A percentile compares a stretch with the other conserved stretches of the same genome.
These are phyloP conservation scores for Malbranchea zuffiana DNA, from an alignment of 2,329 filamentous ascomycete species.

Conservation along the genomic window DNA sequence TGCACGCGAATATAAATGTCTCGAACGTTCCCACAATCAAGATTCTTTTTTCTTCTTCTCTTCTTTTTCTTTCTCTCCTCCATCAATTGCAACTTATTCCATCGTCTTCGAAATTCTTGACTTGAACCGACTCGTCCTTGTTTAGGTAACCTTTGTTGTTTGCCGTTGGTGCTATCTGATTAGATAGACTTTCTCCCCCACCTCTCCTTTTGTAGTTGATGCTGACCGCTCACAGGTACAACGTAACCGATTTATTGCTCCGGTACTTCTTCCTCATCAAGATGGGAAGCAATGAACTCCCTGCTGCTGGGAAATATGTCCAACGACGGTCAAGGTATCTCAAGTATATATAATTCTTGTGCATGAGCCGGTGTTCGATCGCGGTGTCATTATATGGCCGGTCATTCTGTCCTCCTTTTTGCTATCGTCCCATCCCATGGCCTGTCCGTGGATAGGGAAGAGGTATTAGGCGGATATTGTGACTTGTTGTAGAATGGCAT, in stretches of 20 bases:
- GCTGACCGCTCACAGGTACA: background rate
- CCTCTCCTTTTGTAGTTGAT: background rate
- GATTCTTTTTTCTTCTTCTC: slow-evolving; percentile 5
- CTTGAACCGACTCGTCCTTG: background rate
- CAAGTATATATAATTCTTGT: slow-evolving; percentile 34
- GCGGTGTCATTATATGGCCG: too few species aligned
- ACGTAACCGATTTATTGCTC: slow-evolving; percentile 6
- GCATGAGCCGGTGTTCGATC: slow-evolving; percentile 58
- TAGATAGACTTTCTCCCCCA: background rate
- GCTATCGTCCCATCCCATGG: too few species aligned
- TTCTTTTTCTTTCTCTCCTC: slow-evolving; percentile 1
- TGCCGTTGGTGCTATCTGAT: background rate
- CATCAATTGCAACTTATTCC: background rate
- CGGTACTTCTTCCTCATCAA: slow-evolving; percentile 17
- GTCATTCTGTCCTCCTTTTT: slow-evolving; percentile 21
- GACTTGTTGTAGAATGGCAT: too few species aligned
- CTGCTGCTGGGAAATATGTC: slow-evolving; percentile 30
- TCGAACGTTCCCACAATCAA: background rate
- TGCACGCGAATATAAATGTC: background rate
- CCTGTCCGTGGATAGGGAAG: too few species aligned
- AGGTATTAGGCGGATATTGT: too few species aligned
- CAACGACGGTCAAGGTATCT: slow-evolving; percentile 40
- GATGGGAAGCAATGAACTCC: slow-evolving; percentile 31
- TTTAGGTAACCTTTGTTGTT: background rate
- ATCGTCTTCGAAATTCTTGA: too few species aligned